Percentiles rank a stretch among this genome's conserved stretches.
Conservation (phyloP, 2,329 filamentous ascomycete species). For the Neonectria coccinea region DNA sequence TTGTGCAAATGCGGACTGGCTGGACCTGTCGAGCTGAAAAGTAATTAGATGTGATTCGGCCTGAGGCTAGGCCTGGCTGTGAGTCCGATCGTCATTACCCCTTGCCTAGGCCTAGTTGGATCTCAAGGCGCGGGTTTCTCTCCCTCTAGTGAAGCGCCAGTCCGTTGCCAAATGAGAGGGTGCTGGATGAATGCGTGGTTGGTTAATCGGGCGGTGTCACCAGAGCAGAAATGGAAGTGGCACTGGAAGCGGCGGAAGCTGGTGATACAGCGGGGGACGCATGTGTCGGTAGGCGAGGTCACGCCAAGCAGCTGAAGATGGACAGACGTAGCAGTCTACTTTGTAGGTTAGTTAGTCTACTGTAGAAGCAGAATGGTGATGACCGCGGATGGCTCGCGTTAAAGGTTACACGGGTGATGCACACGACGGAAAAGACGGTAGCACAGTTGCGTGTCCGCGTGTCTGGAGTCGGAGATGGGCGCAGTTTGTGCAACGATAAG, state of each 20-base stretch:
- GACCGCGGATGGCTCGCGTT: conserved; percentile 10
- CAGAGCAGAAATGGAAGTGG: background rate
- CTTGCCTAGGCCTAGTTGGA: background rate
- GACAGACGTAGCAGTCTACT: background rate
- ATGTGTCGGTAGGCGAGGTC: conserved; percentile 10
- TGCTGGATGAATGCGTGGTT: background rate
- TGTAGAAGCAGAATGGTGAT: background rate
- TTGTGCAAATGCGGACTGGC: conserved; percentile 17
- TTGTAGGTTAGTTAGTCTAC: background rate
- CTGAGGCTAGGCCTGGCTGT: conserved; percentile 14
- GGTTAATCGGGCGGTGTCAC: conserved; percentile 7
- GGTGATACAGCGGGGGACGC: conserved; percentile 11
- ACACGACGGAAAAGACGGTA: conserved; percentile 5
- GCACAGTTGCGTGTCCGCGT: conserved; percentile 10
- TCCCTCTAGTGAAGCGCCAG: background rate
- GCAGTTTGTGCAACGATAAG: conserved; percentile 11
- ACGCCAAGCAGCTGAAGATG: conserved; percentile 4
- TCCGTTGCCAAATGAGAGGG: background rate
- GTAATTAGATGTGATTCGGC: conserved; percentile 11
- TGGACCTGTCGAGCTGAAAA: conserved; percentile 34
- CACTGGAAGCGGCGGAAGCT: background rate
- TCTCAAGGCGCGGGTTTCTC: background rate
- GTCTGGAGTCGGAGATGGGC: conserved; percentile 3
- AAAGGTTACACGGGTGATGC: background rate
- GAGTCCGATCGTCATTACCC: conserved; percentile 1